Evolutionary conservation across 495 filamentous ascomycete genomes (phyloP).

Genomic region (Saxispiralis lemnorum): DNA sequence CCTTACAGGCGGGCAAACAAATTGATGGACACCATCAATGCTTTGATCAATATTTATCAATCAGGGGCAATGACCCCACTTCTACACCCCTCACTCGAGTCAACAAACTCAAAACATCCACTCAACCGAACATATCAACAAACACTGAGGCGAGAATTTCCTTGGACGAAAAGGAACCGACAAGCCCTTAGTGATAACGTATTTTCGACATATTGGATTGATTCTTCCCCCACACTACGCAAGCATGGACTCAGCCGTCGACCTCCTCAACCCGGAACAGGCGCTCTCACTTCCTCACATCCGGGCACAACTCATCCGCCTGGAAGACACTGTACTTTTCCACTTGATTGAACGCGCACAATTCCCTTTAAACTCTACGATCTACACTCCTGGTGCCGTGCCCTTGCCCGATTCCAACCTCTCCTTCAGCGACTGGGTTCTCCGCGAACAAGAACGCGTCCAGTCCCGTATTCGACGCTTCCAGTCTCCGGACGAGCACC

Average conservation of each 20-base stretch:
- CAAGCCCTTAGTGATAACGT: too few species aligned
- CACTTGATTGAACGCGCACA: constrained; percentile 95
- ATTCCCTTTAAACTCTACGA: constrained; percentile 79
- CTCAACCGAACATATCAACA: too few species aligned
- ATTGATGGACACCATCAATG: too few species aligned
- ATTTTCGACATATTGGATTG: background rate
- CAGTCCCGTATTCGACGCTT: constrained; percentile 92
- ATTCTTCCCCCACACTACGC: background rate
- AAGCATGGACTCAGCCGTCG: constrained; percentile 75
- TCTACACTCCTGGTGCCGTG: constrained; percentile 70
- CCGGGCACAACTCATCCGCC: constrained; percentile 84
- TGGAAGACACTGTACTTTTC: constrained; percentile 97
- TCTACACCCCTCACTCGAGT: background rate
- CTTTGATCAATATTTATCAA: too few species aligned
- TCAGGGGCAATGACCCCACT: background rate
- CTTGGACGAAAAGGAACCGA: background rate
- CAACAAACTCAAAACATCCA: background rate
- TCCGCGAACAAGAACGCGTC: constrained; percentile 71
- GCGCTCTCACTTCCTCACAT: constrained; percentile 84
- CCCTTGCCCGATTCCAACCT: constrained; percentile 52
- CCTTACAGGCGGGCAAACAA: too few species aligned
- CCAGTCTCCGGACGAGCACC: constrained; percentile 90
- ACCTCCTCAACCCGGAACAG: constrained; percentile 64
- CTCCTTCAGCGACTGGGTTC: constrained; percentile 86
- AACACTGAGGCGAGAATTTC: too few species aligned